These are phyloP conservation scores for Xylaria cubensis DNA, from an alignment of 495 filamentous ascomycete species.

Conservation along the genomic window DNA sequence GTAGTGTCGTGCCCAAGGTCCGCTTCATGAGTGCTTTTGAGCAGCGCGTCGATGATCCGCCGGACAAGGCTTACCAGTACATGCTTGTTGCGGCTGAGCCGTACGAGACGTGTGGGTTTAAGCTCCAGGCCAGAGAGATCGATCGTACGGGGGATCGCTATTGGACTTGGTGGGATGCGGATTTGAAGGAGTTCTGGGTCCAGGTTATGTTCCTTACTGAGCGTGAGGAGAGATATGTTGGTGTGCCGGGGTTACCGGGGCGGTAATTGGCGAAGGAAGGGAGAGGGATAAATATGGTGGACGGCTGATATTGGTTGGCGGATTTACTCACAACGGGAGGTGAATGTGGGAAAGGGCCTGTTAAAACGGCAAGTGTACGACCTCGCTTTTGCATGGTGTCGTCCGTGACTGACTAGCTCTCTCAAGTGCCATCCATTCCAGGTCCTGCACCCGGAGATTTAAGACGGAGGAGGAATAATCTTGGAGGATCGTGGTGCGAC, in stretches of 20 bases:
- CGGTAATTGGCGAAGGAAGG: constrained; percentile 21
- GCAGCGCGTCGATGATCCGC: constrained; percentile 94
- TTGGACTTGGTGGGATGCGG: constrained; percentile 95
- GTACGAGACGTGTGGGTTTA: constrained; percentile 97
- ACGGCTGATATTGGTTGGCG: not conserved
- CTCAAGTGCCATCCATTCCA: not conserved
- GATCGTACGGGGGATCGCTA: constrained; percentile 86
- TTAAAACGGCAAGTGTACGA: constrained; percentile 9
- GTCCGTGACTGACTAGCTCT: not conserved
- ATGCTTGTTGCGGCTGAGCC: constrained; percentile 94
- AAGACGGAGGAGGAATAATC: not conserved
- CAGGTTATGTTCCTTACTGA: constrained; percentile 99
- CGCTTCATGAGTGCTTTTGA: constrained; percentile 97
- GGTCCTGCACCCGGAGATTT: not conserved
- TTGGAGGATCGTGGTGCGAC: not conserved
- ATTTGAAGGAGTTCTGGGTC: constrained; percentile 98
- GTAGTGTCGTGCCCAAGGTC: constrained; percentile 73
- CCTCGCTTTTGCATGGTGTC: not conserved
- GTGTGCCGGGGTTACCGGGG: constrained; percentile 82
- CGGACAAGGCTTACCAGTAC: constrained; percentile 94
- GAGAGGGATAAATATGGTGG: not conserved
- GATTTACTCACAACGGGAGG: not conserved
- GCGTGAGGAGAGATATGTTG: constrained; percentile 92
- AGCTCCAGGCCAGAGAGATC: constrained; percentile 92
- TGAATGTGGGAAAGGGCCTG: not conserved